Percentiles rank a stretch among this genome's conserved stretches.
Conservation (phyloP, 148 eudicot genomes). For the Talinum fruticosum region DNA sequence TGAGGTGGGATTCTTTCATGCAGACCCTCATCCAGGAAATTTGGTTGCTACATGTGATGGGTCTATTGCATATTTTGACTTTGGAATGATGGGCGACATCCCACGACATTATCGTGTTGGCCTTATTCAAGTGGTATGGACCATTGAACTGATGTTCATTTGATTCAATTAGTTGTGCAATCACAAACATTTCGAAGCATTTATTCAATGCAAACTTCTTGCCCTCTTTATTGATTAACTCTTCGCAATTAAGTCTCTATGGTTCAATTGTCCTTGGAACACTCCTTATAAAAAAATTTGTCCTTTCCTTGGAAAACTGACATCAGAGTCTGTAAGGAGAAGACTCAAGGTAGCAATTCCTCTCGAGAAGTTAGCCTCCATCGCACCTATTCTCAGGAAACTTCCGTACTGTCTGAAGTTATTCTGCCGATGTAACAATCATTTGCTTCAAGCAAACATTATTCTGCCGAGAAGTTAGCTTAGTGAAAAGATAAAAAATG, state of each 20-base stretch:
- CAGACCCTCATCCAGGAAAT: conserved; percentile 99
- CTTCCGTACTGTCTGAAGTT: background rate
- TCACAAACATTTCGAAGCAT: background rate
- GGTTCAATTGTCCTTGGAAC: too few species aligned
- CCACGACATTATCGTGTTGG: conserved; percentile 98
- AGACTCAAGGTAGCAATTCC: background rate
- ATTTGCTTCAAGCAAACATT: too few species aligned
- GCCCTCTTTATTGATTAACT: background rate
- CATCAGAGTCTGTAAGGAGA: background rate
- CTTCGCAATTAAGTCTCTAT: background rate
- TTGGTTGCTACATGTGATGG: conserved; percentile 91
- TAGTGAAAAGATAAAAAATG: background rate
- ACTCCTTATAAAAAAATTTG: too few species aligned
- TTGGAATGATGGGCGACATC: conserved; percentile 99
- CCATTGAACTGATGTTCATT: background rate
- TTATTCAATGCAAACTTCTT: background rate
- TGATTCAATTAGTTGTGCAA: background rate
- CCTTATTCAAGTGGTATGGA: conserved; percentile 85
- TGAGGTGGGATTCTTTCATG: conserved; percentile 98
- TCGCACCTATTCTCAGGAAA: background rate
- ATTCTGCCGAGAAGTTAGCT: too few species aligned
- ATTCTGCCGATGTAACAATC: too few species aligned
- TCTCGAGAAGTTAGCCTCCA: background rate
- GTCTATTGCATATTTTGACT: conserved; percentile 91
- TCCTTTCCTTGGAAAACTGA: background rate